Evolutionary conservation across 495 filamentous ascomycete species (phyloP).

Genomic region (Trichoderma orchidacearum): DNA sequence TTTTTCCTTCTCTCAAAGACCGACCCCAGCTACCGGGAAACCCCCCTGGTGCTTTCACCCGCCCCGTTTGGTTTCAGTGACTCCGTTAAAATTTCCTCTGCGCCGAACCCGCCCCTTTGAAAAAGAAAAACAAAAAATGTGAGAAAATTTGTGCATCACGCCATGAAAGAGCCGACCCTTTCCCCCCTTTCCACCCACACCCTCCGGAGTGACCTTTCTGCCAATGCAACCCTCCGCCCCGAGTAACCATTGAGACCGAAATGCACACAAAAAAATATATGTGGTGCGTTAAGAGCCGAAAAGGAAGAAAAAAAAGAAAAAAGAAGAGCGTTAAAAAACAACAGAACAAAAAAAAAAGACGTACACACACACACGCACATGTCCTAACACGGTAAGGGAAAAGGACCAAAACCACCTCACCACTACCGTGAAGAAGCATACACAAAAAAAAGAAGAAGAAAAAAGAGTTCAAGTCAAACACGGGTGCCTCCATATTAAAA

Average conservation of each 20-base stretch:
- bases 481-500: background rate
- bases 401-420: no score
- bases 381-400: no score
- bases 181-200: no score
- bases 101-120: background rate
- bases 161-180: constrained; percentile 1
- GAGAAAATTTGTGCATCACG: constrained; percentile 1
- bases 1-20: no score
- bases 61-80: constrained; percentile 1
- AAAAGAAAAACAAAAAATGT: no score
- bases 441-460: constrained; percentile 4
- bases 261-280: background rate
- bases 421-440: background rate
- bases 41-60: background rate
- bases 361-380: no score
- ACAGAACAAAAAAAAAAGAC: no score
- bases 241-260: constrained; percentile 1
- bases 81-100: constrained; percentile 1
- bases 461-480: background rate
- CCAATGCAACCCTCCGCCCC: background rate
- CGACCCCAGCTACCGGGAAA: background rate
- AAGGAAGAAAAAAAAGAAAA: constrained; percentile 6
- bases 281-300: background rate
- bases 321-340: constrained; percentile 1
- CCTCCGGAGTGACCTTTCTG: background rate